These are phyloP conservation scores for Moesziomyces sp. DNA, from an alignment of 1,284 basidiomycete genomes.

Conservation along the genomic window DNA sequence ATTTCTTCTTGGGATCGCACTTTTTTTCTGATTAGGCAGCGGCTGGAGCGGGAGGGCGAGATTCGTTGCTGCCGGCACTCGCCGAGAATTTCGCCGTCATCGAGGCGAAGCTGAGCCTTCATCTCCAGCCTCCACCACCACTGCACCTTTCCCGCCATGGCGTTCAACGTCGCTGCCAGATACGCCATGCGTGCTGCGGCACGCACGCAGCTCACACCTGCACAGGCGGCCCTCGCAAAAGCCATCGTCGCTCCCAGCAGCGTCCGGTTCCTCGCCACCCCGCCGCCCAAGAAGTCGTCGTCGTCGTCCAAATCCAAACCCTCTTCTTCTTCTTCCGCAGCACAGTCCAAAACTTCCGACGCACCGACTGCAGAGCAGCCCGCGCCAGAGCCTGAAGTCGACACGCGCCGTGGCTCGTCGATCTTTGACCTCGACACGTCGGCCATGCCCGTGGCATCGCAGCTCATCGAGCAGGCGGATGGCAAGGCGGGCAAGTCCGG, in stretches of 20 bases:
- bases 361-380: conserved; percentile 2
- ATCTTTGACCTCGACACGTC: conserved; percentile 60
- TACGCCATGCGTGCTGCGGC: conserved; percentile 24
- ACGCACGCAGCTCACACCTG: conserved; percentile 6
- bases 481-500: conserved; percentile 15
- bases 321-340: neutral
- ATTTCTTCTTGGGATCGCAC: conserved; percentile 8
- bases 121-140: conserved; percentile 2
- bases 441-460: conserved; percentile 24
- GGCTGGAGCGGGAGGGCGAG: neutral
- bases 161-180: conserved; percentile 28
- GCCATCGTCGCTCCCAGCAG: conserved; percentile 5
- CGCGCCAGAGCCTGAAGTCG: conserved; percentile 4
- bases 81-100: conserved; percentile 4
- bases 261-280: conserved; percentile 35
- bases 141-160: conserved; percentile 13
- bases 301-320: conserved; percentile 4
- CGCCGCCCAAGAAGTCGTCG: conserved; percentile 2
- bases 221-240: conserved; percentile 2
- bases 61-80: conserved; percentile 2
- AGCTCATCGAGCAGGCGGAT: conserved; percentile 32
- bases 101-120: neutral
- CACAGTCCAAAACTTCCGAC: conserved; percentile 3
- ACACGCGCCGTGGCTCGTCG: conserved; percentile 27
- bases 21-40: neutral